Evolutionary conservation across 306 rosid species (phyloP), one percentile per base, ranked within the genome.

Genomic region (Cicer chorassanicum): DNA sequence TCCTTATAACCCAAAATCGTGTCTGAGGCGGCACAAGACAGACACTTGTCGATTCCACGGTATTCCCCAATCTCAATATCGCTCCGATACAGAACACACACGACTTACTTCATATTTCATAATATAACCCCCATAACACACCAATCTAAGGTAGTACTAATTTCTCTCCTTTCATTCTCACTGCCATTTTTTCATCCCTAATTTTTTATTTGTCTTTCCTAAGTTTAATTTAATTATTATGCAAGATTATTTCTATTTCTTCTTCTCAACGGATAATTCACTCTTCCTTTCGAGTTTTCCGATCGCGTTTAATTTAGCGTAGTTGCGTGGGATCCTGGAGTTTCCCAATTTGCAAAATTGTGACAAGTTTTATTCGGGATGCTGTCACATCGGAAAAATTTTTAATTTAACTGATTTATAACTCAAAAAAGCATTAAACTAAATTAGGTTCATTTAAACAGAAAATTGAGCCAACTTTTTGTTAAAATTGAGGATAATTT

Each of bases 31-130:
- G 73, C 82, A 45, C 40, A 66, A 4, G 49, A 39, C 50, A 80
- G 93, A 90, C 97, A 90, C 97, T 87, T 92, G 97, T 87, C 92
- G 85, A 60, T 60, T 21, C 86, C 80, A 78, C 88, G 86, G 56
- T 39, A 68, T 24, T 39, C 39, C 80, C 65, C 78, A 78, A 9
- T 65, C 70, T 75, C 10, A 68, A 53, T 65, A 49, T 83, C 68
- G 73, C 75, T 71, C 36, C 36, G 34, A 24, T 24, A 24, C 34
- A 24, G 34, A 24, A 24, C 34, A 2, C 34, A 24, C 34, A 24
- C 34, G 34, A 24, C 34, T 24, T 24, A 24, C 34, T 24, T 24
- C 34, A 24, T 24, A 24, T 2, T 24, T 16, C 18, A 16, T 16
- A 16, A 16, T 16, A 16, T 16, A 16, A 16, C 18, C 18, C 18